These are phyloP conservation scores for Eudorina sp. DNA, from an alignment of 139 green algal species.

Conservation along the genomic window DNA sequence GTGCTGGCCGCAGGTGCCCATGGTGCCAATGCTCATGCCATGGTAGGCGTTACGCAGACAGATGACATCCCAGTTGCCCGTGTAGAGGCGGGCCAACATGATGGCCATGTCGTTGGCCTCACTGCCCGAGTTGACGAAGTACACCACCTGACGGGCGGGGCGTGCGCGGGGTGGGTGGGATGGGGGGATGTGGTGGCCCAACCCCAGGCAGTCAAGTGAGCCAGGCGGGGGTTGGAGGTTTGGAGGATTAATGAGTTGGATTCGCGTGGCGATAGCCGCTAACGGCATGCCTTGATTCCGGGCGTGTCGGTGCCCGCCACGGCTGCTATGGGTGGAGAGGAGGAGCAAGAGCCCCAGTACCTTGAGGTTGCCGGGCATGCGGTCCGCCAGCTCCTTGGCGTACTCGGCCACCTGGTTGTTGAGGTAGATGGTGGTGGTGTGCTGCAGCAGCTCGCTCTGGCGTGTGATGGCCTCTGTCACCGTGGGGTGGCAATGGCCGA, in stretches of 20 bases:
- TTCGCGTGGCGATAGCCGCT: too few relatives aligned
- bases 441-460: conserved; percentile 83
- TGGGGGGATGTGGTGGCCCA: too few relatives aligned
- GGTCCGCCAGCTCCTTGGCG: conserved; percentile 84
- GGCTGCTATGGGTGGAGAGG: too few relatives aligned
- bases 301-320: too few relatives aligned
- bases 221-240: too few relatives aligned
- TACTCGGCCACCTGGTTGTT: conserved; percentile 87
- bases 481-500: conserved; percentile 88
- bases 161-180: too few relatives aligned
- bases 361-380: conserved; percentile 86
- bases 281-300: too few relatives aligned
- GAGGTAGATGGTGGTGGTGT: conserved; percentile 92
- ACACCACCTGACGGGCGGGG: conserved; percentile 68
- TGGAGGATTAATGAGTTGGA: too few relatives aligned
- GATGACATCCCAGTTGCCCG: conserved; percentile 92
- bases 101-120: conserved; percentile 93
- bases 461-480: conserved; percentile 75
- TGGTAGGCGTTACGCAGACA: conserved; percentile 96
- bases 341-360: conserved; percentile 43
- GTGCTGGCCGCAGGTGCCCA: conserved; percentile 90
- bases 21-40: conserved; percentile 88
- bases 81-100: conserved; percentile 83
- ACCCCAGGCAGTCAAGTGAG: too few relatives aligned
- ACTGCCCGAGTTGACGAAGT: conserved; percentile 91